Conservation (phyloP, 2,329 filamentous ascomycete species). For the Colletotrichum agaves region DNA sequence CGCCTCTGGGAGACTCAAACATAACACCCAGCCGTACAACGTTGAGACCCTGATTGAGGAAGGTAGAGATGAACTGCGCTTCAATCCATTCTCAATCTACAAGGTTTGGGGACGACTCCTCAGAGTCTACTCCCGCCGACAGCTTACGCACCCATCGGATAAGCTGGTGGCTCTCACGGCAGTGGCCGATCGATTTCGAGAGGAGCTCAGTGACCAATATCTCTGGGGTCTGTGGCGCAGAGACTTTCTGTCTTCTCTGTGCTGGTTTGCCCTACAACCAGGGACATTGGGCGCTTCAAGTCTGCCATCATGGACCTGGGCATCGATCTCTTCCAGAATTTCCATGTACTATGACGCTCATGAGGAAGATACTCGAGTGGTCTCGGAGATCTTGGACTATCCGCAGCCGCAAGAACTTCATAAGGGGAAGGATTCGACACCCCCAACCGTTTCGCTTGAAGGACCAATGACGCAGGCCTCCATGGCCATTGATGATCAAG, state of each 20-base stretch:
- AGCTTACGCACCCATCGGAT: conserved; percentile 4
- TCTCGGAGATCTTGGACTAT: not conserved
- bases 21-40: not conserved
- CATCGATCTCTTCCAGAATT: not conserved
- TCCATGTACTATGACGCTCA: not conserved
- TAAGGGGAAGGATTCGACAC: no score
- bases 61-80: not conserved
- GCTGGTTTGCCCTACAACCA: not conserved
- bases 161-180: not conserved
- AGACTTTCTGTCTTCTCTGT: not conserved
- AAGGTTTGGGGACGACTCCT: not conserved
- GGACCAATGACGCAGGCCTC: not conserved
- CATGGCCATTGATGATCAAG: not conserved
- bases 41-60: not conserved
- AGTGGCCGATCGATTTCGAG: not conserved
- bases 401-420: not conserved
- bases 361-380: not conserved
- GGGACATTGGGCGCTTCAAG: not conserved
- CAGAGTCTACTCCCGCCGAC: not conserved
- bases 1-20: not conserved
- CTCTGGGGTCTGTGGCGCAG: not conserved
- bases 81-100: not conserved
- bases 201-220: not conserved
- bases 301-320: not conserved
- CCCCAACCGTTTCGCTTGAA: not conserved